phyloP scores from a whole-genome alignment of 2,329 filamentous ascomycete species.

The Trichoderma pleuroti region DNA sequence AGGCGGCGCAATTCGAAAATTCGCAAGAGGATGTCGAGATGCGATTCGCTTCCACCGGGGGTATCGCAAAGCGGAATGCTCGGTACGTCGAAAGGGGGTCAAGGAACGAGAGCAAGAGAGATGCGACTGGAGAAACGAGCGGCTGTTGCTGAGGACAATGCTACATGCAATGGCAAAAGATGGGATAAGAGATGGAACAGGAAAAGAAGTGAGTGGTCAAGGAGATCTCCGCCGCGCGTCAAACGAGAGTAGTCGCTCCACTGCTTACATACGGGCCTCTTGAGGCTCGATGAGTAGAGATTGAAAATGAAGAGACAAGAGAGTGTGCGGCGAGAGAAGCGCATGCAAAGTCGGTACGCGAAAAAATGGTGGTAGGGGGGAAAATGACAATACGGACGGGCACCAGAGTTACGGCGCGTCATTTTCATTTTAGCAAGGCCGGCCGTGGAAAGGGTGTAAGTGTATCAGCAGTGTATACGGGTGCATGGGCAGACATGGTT shows the following conservation, averaged over 20 bases:
- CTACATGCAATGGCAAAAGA: constrained; percentile 3
- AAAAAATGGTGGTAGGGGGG: constrained; percentile 2
- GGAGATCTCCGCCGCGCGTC: constrained; percentile 12
- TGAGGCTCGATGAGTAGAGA: background rate
- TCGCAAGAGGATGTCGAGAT: background rate
- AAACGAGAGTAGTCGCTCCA: constrained; percentile 14
- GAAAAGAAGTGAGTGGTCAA: background rate
- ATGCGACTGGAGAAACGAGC: background rate
- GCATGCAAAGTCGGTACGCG: constrained; percentile 7
- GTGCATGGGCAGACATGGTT: constrained; percentile 4
- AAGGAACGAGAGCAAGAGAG: constrained; percentile 1
- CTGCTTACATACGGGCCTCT: constrained; percentile 12
- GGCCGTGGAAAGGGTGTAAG: constrained; percentile 13
- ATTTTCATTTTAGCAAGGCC: constrained; percentile 16
- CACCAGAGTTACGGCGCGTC: constrained; percentile 10
- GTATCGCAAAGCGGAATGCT: constrained; percentile 5
- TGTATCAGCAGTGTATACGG: constrained; percentile 8
- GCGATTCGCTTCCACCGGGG: background rate
- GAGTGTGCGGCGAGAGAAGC: constrained; percentile 9
- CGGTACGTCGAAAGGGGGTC: constrained; percentile 5
- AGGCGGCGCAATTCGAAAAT: background rate
- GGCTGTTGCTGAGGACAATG: constrained; percentile 3
- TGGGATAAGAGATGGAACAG: background rate
- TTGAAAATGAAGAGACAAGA: constrained; percentile 1
- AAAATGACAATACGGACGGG: constrained; percentile 7